Evolutionary conservation across 2,329 filamentous ascomycete species (phyloP).

Genomic region (Phaeosphaeria sp.): DNA sequence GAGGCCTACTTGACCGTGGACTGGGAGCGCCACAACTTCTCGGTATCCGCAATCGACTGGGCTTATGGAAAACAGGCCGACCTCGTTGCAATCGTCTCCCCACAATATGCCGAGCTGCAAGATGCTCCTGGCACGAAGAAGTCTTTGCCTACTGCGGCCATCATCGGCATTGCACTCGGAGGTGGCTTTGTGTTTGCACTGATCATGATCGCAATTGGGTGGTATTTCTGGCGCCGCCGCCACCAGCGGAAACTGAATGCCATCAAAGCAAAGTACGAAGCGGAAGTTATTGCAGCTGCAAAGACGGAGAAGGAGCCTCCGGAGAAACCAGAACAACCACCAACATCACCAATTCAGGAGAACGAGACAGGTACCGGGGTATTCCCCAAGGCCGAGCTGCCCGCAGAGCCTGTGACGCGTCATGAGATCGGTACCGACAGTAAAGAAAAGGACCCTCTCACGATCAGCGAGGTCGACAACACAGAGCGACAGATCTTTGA

Average conservation of each 20-base stretch:
- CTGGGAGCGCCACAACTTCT: constrained; percentile 57
- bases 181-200: constrained; percentile 43
- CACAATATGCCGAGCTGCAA: constrained; percentile 23
- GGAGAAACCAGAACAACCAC: constrained; percentile 28
- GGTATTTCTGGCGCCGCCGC: constrained; percentile 45
- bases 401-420: constrained; percentile 34
- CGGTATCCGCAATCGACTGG: constrained; percentile 51
- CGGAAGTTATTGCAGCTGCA: constrained; percentile 26
- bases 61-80: constrained; percentile 30
- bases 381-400: constrained; percentile 56
- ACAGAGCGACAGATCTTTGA: constrained; percentile 53
- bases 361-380: constrained; percentile 37
- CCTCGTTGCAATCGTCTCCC: constrained; percentile 44
- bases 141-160: constrained; percentile 42
- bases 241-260: constrained; percentile 26
- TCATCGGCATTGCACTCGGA: constrained; percentile 55
- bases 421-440: constrained; percentile 20
- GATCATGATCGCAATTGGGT: constrained; percentile 35
- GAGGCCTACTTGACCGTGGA: constrained; percentile 65
- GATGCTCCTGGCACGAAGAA: not conserved
- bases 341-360: constrained; percentile 29
- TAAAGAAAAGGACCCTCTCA: constrained; percentile 24
- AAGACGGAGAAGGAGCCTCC: constrained; percentile 26
- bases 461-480: constrained; percentile 42
- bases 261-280: constrained; percentile 34